These are phyloP conservation scores for Cordyceps cateniannulata DNA, from an alignment of 2,329 filamentous ascomycete genomes.

Conservation along the genomic window DNA sequence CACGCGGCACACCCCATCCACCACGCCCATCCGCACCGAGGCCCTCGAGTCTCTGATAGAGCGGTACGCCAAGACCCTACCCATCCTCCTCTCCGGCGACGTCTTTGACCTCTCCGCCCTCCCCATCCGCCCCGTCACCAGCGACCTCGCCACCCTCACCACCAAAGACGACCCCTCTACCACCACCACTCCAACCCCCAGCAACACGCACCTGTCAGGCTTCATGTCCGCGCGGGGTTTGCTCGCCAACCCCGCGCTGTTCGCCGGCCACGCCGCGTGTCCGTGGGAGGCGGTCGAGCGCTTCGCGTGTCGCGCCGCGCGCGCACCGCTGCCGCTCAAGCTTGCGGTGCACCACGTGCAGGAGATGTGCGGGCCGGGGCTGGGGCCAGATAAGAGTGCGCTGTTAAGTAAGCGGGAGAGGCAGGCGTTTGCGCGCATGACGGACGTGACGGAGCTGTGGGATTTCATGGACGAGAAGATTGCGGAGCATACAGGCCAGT, in stretches of 20 bases:
- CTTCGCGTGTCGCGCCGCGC: conserved; percentile 54
- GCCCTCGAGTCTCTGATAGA: conserved; percentile 51
- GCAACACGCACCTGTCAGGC: conserved; percentile 47
- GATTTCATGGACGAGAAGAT: conserved; percentile 53
- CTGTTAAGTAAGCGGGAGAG: conserved; percentile 54
- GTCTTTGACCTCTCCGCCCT: conserved; percentile 52
- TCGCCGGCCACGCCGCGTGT: conserved; percentile 49
- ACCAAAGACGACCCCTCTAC: conserved; percentile 18
- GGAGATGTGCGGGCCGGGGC: conserved; percentile 58
- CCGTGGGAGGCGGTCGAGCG: conserved; percentile 57
- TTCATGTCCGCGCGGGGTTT: conserved; percentile 67
- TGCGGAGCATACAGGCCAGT: conserved; percentile 27
- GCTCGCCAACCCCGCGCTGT: conserved; percentile 61
- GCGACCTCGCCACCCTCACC: conserved; percentile 26
- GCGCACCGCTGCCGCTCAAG: conserved; percentile 55
- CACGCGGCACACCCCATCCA: conserved; percentile 54
- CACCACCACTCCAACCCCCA: conserved; percentile 18
- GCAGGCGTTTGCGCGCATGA: conserved; percentile 39
- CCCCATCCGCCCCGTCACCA: conserved; percentile 30
- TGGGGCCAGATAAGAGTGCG: conserved; percentile 43
- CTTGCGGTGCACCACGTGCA: conserved; percentile 58
- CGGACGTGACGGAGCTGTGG: conserved; percentile 50
- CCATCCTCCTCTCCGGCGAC: conserved; percentile 63
- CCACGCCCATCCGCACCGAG: conserved; percentile 53
- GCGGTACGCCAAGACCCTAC: conserved; percentile 47